Conservation (phyloP, 305 asterid species). For the Fraxinus ornus region DNA sequence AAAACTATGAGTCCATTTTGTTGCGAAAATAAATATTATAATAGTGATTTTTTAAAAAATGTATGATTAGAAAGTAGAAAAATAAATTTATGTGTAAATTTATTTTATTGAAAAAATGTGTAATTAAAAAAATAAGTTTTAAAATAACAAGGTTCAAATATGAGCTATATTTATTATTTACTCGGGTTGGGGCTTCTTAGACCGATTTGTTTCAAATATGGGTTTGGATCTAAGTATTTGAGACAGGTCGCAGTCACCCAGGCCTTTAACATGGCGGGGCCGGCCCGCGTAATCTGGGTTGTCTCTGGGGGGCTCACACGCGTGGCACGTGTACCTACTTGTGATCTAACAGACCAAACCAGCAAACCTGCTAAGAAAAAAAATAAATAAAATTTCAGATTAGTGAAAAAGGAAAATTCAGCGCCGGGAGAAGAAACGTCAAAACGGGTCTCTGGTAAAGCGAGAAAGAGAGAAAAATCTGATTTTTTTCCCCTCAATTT, state of each 20-base stretch:
- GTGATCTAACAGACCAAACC: slow-evolving; percentile 27
- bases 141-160: no score
- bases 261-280: slow-evolving; percentile 10
- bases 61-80: no score
- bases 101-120: no score
- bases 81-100: no score
- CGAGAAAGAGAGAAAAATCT: background rate
- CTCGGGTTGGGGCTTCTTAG: background rate
- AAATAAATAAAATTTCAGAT: background rate
- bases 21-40: no score
- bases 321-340: slow-evolving; percentile 39
- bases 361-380: background rate
- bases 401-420: no score
- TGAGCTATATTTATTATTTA: background rate
- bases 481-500: background rate
- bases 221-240: background rate
- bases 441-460: background rate
- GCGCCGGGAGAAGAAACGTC: no score
- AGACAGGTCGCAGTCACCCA: background rate
- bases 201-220: background rate
- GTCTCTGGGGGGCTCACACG: slow-evolving; percentile 12
- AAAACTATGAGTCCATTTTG: no score
- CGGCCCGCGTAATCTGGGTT: slow-evolving; percentile 3
- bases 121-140: no score
- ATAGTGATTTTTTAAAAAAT: no score